Base-by-base conservation (phyloP, 148 eudicot genomes). In the Limonium bicolor region DNA sequence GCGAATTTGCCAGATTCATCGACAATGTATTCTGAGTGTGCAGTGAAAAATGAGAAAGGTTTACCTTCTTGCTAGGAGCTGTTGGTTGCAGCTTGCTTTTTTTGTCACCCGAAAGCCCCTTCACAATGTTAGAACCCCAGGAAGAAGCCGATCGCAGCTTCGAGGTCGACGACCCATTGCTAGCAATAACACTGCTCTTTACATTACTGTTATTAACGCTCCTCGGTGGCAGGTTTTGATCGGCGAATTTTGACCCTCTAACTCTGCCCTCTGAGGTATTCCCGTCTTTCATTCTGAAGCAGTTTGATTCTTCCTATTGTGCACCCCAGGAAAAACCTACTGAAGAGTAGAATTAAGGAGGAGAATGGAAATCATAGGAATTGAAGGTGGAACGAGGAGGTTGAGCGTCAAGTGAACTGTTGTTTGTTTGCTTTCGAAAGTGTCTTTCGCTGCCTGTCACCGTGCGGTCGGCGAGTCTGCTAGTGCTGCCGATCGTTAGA, bases 101-200 rank as follows among this genome's bases (percentile, higher is more conserved):
- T 25, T 56, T 46, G 12, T 36, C 34, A 37, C 36, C 70, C 22
- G 78, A 44, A 41, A 77, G 66, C 1, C 82, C 82, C 37, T 80
- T 80, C 14, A 76, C 87, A 30, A 79, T 57, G 44, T 79, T 51
- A 10, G 82, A 69, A 7, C 88, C 88, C 82, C 82, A 80, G 1
- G 76, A 68, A 20, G 87, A 38, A 4, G 62, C 40, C 0, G 62
- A 58, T 31, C 62, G 65, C 15, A 46, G 42, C 53, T 64, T 71
- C n/a, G 69, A 50, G n/a, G n/a, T n/a, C 7, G 74, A 51, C 2
- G 69, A 17, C 50, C 60, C 70, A 50, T 20, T 46, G 30, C 29
- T 16, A 7, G 14, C 31, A 14, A 3, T 43, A 31, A 18, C 4
- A 17, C 13, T 36, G 12, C 41, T 60, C 23, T 66, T 74, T n/a